A percentile compares a stretch with the other conserved stretches of the same genome.
phyloP scores from a whole-genome alignment of 2,329 filamentous ascomycete genomes.

The Cytospora leucostoma region DNA sequence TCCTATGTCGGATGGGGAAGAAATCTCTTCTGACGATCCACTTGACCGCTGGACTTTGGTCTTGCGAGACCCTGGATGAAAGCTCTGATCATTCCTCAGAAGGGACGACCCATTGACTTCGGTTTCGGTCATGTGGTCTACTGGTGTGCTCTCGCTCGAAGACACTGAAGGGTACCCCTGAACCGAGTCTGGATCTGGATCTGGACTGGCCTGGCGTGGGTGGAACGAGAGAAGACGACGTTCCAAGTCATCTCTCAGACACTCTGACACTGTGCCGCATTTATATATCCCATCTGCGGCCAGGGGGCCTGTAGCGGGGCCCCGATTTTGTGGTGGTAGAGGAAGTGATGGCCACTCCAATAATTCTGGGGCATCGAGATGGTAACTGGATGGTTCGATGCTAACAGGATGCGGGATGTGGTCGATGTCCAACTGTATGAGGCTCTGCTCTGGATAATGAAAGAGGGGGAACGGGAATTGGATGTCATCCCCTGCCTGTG shows the following conservation, averaged over 20 bases:
- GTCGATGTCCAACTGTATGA: neutral
- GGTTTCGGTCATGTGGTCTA: neutral
- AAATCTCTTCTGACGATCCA: neutral
- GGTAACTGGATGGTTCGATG: neutral
- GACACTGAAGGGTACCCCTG: neutral
- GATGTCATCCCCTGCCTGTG: neutral
- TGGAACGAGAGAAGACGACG: neutral
- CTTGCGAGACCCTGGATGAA: neutral
- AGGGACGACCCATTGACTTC: neutral
- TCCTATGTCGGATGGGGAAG: neutral
- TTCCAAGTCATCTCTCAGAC: neutral
- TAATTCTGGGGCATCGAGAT: no score
- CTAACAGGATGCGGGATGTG: neutral
- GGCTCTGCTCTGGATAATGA: conserved; percentile 3
- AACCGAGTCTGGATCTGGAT: neutral
- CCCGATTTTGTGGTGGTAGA: neutral
- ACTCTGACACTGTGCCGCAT: neutral
- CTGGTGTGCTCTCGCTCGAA: neutral
- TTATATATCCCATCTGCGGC: neutral
- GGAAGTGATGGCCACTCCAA: neutral
- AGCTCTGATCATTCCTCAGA: neutral
- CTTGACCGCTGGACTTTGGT: neutral
- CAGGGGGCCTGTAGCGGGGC: neutral
- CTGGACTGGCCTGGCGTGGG: neutral
- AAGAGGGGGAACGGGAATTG: no score